A percentile compares a stretch with the other conserved stretches of the same genome.
phyloP scores from a whole-genome alignment of 1,284 basidiomycete species.

The Cerioporus squamosus region DNA sequence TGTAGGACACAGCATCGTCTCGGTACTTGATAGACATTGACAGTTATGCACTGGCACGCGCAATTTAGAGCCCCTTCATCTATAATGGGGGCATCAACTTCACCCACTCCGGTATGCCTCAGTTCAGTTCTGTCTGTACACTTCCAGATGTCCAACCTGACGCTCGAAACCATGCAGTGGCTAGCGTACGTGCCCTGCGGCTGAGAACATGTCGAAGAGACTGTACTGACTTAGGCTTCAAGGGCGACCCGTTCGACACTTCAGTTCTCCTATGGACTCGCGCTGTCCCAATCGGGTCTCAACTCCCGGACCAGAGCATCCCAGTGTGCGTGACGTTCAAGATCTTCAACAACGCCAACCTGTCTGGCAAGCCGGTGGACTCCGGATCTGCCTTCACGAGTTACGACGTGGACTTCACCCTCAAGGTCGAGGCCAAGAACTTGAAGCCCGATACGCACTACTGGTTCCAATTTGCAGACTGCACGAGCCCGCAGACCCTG shows the following conservation, averaged over 20 bases:
- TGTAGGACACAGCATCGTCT: conserved; percentile 33
- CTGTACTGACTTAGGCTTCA: conserved; percentile 15
- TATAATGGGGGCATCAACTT: conserved; percentile 61
- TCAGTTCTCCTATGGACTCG: conserved; percentile 70
- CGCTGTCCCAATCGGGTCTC: conserved; percentile 44
- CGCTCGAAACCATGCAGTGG: conserved; percentile 34
- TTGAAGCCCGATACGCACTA: conserved; percentile 61
- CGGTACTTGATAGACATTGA: background rate
- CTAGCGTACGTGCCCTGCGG: conserved; percentile 30
- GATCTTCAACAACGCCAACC: conserved; percentile 41
- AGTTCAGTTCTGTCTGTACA: background rate
- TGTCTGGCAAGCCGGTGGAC: conserved; percentile 46
- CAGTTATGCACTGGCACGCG: background rate
- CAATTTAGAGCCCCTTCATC: conserved; percentile 49
- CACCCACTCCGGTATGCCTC: conserved; percentile 51
- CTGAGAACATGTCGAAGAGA: background rate
- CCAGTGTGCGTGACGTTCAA: conserved; percentile 64
- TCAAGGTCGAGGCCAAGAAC: conserved; percentile 64
- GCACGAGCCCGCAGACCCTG: conserved; percentile 48
- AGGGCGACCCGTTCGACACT: conserved; percentile 64
- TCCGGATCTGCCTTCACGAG: conserved; percentile 60
- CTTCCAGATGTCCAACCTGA: background rate
- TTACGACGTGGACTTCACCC: conserved; percentile 67
- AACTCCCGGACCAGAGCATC: conserved; percentile 53
- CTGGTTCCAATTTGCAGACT: conserved; percentile 65